Evolutionary conservation across 768 basidiomycete genomes (phyloP).

Genomic region (Termitomyces sp.): DNA sequence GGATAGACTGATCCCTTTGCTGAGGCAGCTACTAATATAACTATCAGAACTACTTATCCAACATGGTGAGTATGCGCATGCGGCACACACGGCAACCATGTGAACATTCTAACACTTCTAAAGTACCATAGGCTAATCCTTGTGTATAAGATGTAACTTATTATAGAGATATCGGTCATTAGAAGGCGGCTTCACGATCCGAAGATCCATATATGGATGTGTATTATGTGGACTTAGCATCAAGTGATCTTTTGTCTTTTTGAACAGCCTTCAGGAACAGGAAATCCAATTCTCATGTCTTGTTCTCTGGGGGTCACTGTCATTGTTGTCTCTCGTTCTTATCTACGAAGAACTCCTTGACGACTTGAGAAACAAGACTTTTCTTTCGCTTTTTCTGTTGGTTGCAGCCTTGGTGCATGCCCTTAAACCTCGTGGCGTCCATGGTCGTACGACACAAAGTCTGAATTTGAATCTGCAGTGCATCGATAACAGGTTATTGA

Average conservation of each 20-base stretch:
- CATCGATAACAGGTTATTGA: slow-evolving; percentile 5
- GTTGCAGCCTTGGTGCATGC: background rate
- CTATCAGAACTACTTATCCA: no score
- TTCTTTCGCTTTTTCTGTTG: slow-evolving; percentile 2
- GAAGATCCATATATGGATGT: no score
- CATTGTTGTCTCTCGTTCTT: background rate
- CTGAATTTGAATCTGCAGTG: background rate
- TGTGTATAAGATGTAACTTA: no score
- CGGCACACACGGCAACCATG: no score
- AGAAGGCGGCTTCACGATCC: no score
- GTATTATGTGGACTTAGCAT: no score
- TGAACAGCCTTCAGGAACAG: background rate
- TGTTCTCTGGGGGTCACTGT: background rate
- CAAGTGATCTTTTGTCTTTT: background rate
- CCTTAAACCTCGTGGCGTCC: slow-evolving; percentile 1
- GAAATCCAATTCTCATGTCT: background rate
- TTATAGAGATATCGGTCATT: no score
- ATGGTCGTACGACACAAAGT: background rate
- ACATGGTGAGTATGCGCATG: no score
- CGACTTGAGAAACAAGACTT: background rate
- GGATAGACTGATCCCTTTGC: no score
- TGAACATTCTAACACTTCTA: no score
- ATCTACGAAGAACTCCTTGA: background rate
- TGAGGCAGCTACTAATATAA: no score
- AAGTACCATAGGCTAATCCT: no score